Conservation (phyloP, 768 basidiomycete species). For the Floccularia luteovirens region DNA sequence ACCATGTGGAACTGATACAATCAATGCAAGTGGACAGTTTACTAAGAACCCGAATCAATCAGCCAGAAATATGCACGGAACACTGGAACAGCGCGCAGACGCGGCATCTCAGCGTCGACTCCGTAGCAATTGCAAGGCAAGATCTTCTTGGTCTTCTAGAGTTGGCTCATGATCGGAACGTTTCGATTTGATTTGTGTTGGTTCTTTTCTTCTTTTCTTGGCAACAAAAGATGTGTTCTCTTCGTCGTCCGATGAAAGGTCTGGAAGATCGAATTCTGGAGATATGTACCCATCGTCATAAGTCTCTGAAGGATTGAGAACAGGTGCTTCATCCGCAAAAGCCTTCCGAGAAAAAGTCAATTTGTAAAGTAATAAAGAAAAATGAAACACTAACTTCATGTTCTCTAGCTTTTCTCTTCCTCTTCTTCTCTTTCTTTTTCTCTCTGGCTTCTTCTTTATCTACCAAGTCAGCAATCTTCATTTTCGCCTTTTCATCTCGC, state of each 20-base stretch:
- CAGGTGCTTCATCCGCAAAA: constrained; percentile 22
- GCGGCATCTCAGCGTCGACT: no score
- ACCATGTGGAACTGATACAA: no score
- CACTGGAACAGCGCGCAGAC: no score
- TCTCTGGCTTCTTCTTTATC: constrained; percentile 84
- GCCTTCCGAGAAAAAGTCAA: constrained; percentile 12
- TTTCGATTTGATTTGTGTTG: constrained; percentile 23
- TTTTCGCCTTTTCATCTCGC: constrained; percentile 62
- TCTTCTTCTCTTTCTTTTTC: constrained; percentile 88
- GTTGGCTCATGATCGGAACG: constrained; percentile 12
- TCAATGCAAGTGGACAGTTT: no score
- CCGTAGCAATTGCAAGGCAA: no score
- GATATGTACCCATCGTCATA: constrained; percentile 64
- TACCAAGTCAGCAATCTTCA: constrained; percentile 59
- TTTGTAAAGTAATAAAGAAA: neutral
- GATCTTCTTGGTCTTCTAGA: no score
- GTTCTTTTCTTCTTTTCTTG: constrained; percentile 23
- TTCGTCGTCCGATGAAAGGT: constrained; percentile 17
- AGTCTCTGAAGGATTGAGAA: constrained; percentile 25
- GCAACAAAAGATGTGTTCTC: no score
- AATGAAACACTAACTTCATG: constrained; percentile 25
- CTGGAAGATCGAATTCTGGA: constrained; percentile 56
- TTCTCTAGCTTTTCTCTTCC: constrained; percentile 82
- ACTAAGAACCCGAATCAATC: no score
- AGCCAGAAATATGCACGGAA: no score